Conservation (phyloP, 2,329 filamentous ascomycete species). For the Rasamsonia emersonii region DNA sequence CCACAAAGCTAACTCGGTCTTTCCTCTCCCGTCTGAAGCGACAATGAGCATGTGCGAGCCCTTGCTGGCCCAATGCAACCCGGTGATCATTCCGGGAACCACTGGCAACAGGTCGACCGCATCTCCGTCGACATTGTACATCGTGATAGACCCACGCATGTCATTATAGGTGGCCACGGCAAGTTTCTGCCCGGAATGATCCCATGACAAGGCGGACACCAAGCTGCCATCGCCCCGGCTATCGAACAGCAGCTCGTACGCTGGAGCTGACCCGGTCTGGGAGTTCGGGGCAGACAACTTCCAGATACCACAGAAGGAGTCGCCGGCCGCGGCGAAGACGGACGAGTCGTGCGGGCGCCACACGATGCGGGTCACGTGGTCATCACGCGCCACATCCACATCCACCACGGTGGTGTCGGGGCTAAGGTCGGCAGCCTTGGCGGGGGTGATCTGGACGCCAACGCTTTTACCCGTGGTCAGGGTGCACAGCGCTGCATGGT, state of each 20-base stretch:
- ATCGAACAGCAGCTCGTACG: slow-evolving; percentile 29
- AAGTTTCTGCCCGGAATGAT: slow-evolving; percentile 34
- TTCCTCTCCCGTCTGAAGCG: slow-evolving; percentile 30
- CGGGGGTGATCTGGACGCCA: slow-evolving; percentile 40
- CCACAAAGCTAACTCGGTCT: slow-evolving; percentile 37
- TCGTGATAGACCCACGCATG: slow-evolving; percentile 34
- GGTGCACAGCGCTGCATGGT: slow-evolving; percentile 27
- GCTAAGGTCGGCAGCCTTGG: slow-evolving; percentile 40
- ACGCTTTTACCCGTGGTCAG: slow-evolving; percentile 37
- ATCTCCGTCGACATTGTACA: slow-evolving; percentile 36
- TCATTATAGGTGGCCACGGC: slow-evolving; percentile 40
- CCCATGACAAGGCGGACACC: slow-evolving; percentile 40
- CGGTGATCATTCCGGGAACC: slow-evolving; percentile 35
- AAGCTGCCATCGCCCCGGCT: slow-evolving; percentile 23
- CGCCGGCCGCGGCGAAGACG: slow-evolving; percentile 33
- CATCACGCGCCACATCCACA: slow-evolving; percentile 24
- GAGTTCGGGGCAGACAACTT: slow-evolving; percentile 17
- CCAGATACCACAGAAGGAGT: slow-evolving; percentile 39
- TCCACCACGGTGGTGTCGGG: slow-evolving; percentile 36
- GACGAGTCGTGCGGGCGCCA: slow-evolving; percentile 40
- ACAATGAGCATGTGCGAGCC: slow-evolving; percentile 34
- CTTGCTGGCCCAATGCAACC: slow-evolving; percentile 33
- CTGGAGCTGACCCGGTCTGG: slow-evolving; percentile 9
- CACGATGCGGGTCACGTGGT: slow-evolving; percentile 32
- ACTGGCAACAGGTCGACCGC: slow-evolving; percentile 38